Evolutionary conservation across 1,284 basidiomycete genomes (phyloP).

Genomic region (Athelia sp.): DNA sequence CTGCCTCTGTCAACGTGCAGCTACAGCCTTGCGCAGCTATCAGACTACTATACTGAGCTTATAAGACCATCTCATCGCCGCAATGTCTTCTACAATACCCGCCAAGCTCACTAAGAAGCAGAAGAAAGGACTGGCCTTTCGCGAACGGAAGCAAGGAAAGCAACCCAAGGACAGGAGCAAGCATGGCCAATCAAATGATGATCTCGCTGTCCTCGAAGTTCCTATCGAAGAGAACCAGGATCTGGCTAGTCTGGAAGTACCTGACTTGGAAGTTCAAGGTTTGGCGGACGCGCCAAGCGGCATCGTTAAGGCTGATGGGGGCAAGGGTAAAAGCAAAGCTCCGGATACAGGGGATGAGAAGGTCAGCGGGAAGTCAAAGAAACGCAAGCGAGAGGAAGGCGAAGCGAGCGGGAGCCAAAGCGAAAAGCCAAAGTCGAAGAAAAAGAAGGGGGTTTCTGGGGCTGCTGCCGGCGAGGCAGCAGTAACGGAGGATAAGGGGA

Average conservation of each 20-base stretch:
- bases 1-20: background rate
- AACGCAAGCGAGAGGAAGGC: slow-evolving; percentile 28
- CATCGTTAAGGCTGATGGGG: slow-evolving; percentile 17
- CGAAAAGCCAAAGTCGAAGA: slow-evolving; percentile 39
- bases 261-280: slow-evolving; percentile 29
- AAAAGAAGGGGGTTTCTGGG: slow-evolving; percentile 26
- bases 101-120: slow-evolving; percentile 83
- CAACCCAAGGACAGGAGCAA: slow-evolving; percentile 7
- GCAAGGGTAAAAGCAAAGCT: slow-evolving; percentile 26
- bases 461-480: slow-evolving; percentile 16
- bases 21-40: background rate
- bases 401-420: slow-evolving; percentile 25
- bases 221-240: slow-evolving; percentile 52
- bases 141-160: slow-evolving; percentile 56
- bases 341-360: slow-evolving; percentile 22
- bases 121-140: slow-evolving; percentile 83
- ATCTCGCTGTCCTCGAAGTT: slow-evolving; percentile 43
- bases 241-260: slow-evolving; percentile 36
- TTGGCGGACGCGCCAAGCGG: slow-evolving; percentile 20
- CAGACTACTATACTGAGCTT: background rate
- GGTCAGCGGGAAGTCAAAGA: slow-evolving; percentile 15
- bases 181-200: slow-evolving; percentile 19
- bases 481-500: slow-evolving; percentile 16
- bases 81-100: background rate
- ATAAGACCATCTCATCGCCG: slow-evolving; percentile 5